Evolutionary conservation across 2,329 filamentous ascomycete species (phyloP), one percentile per base, ranked within the genome.

Genomic region (Blastomyces emzantsi): DNA sequence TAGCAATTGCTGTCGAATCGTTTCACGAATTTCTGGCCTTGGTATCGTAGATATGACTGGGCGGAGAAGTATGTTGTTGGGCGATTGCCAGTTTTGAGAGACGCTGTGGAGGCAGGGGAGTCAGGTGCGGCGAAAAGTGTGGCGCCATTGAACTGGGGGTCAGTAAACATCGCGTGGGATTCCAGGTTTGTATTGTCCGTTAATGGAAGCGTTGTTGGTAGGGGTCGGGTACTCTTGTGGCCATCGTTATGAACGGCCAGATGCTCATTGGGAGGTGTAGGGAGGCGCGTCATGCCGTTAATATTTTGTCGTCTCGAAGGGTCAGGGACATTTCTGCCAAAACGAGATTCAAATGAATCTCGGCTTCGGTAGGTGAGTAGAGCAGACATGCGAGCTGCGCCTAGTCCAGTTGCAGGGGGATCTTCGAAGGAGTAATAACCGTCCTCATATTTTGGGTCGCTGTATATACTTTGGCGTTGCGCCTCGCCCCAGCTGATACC

Each of bases 1-100:
- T 99, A 99, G 79, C 94, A 99, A 76, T 99, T 99, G 71, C 92
- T 90, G 76, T 99, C 94, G 75, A 97, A 99, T 11, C 94, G 89
- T 75, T 90, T 92, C 70, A 97, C 94, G 71, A 99, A 99, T 76
- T 99, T 99, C 70, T 88, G 85, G 63, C 92, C 93, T 77, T 99
- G 94, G 76, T 99, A 99, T 25, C 94, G 89, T 54, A 99, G 84
- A 76, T 99, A 99, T 0, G 92, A 97, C 75, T 99, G 94, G 0
- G 94, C 94, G 0, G 94, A 97, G 77, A 97, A 99, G 77, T 97
- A 97, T n/a, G 90, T 94, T 8, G 87, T 86, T 0, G 85, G 84
- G 7, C 75, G 74, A 33, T 66, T 64, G 64, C 69, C 69, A 61
- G 63, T 68, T 36, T 66, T 66, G 55, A 60, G 68, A 62, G 72